Evolutionary conservation across 2,329 filamentous ascomycete species (phyloP), one percentile per base, ranked within the genome.

Genomic region (Amphichorda felina): DNA sequence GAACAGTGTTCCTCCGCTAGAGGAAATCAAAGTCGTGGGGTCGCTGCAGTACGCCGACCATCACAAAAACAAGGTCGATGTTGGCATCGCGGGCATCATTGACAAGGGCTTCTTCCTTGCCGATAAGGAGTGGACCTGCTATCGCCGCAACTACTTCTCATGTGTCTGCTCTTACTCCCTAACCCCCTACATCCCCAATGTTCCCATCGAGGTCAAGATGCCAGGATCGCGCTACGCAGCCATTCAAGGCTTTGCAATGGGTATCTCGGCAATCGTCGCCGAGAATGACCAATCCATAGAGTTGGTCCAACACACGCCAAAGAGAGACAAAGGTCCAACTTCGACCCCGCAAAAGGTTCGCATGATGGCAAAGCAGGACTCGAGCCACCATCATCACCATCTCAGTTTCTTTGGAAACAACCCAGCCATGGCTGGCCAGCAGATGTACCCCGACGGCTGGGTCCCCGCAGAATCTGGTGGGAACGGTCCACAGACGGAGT

Each of bases 121-220:
- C 4, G 87, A 93, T 37, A 69, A 73, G 14, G 84, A 88, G 47
- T 94, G 86, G 86, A 94, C 87, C 0, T 94, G 87, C 60, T 94
- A 94, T 53, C 72, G 87, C 24, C 72, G 88, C 30, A 94, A 94
- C 54, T 94, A 94, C 58, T 91, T 94, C 53, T 80, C 83, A 0
- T 86, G 91, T 36, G 75, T 79, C 35, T 89, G 84, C 54, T 84
- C 81, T 3, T 94, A 80, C 57, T 71, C 70, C 10, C 61, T 94
- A 17, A 66, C 68, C 28, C 82, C 82, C 2, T 59, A 64, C 39
- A 62, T 60, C 35, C 57, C 61, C 2, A 59, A 54, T n/a, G 50
- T 59, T n/a, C 47, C 56, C 1, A 60, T 75, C 40, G 63, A 70
- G 26, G 59, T 79, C 61, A 65, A 65, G 50, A 53, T 65, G 47